A percentile compares a stretch with the other conserved stretches of the same genome.
These are phyloP conservation scores for Mycena galericulata DNA, from an alignment of 768 basidiomycete genomes.

Conservation along the genomic window DNA sequence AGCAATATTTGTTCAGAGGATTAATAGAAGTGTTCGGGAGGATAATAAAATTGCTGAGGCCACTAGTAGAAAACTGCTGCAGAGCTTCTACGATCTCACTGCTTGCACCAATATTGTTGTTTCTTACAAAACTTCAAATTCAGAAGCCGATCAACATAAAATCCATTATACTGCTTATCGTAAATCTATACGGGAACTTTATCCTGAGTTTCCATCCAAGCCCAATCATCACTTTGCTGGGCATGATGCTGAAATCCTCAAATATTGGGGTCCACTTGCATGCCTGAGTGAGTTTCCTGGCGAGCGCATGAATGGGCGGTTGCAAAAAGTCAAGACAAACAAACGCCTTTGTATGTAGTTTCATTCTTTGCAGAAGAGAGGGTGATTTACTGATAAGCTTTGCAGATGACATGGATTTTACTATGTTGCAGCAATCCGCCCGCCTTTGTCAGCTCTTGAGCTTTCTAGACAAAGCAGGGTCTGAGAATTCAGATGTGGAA, in stretches of 20 bases:
- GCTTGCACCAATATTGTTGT: slow-evolving; percentile 29
- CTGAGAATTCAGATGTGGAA: no score
- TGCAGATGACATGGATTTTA: slow-evolving; percentile 29
- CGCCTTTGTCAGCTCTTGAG: background rate
- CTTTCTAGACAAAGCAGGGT: no score
- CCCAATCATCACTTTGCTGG: slow-evolving; percentile 51
- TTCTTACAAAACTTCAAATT: slow-evolving; percentile 25
- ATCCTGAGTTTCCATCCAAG: background rate
- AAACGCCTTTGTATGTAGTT: slow-evolving; percentile 28
- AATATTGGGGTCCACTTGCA: slow-evolving; percentile 46
- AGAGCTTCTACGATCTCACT: slow-evolving; percentile 25
- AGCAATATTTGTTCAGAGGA: background rate
- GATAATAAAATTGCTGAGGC: no score
- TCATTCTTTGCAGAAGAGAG: background rate
- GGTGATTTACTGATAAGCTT: background rate
- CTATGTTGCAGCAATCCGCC: slow-evolving; percentile 26
- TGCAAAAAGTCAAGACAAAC: slow-evolving; percentile 43
- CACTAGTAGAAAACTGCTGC: background rate
- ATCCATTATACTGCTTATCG: slow-evolving; percentile 20
- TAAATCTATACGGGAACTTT: background rate
- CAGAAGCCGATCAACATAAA: slow-evolving; percentile 23
- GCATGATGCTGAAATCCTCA: slow-evolving; percentile 44
- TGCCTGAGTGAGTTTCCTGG: slow-evolving; percentile 46
- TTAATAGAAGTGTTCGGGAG: no score
- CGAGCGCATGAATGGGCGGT: slow-evolving; percentile 46